Conservation (phyloP, 2,329 filamentous ascomycete species). For the Escovopsis weberi region DNA sequence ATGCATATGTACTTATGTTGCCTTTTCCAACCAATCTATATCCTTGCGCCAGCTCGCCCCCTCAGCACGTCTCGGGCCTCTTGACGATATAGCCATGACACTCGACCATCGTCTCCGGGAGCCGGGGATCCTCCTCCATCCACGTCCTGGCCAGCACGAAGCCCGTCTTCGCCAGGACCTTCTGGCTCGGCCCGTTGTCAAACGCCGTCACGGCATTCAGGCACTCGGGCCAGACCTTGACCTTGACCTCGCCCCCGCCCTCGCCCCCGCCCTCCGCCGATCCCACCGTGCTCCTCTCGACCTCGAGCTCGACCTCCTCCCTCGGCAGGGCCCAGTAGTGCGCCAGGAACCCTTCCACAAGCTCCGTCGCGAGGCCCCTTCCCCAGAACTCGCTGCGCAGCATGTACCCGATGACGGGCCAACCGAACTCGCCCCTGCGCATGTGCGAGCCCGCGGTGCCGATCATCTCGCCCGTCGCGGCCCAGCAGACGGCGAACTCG, state of each 20-base stretch:
- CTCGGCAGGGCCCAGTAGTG: conserved; percentile 36
- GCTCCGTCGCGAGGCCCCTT: conserved; percentile 42
- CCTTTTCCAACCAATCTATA: too few species aligned
- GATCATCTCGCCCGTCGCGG: conserved; percentile 34
- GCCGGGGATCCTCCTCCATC: conserved; percentile 14
- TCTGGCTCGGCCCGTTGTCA: conserved; percentile 37
- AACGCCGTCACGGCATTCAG: conserved; percentile 33
- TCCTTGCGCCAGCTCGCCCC: too few species aligned
- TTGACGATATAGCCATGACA: conserved; percentile 12
- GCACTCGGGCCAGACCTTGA: conserved; percentile 16
- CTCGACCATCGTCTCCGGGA: conserved; percentile 6
- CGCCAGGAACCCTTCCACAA: conserved; percentile 30
- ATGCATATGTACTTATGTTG: too few species aligned
- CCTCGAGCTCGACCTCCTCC: conserved; percentile 26
- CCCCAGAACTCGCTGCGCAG: conserved; percentile 39
- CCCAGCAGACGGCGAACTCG: conserved; percentile 39
- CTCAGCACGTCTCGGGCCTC: not conserved
- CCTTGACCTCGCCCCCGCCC: too few species aligned
- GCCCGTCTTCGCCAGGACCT: conserved; percentile 41
- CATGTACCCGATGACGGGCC: conserved; percentile 47
- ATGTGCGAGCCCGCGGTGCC: conserved; percentile 32
- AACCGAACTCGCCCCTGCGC: conserved; percentile 25
- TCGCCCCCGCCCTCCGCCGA: conserved; percentile 15
- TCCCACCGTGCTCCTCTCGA: conserved; percentile 23
- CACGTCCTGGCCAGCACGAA: conserved; percentile 33